Evolutionary conservation across 139 green algal genomes (phyloP), one percentile per base, ranked within the genome.

Genomic region (Pseudopediastrum boryanum): DNA sequence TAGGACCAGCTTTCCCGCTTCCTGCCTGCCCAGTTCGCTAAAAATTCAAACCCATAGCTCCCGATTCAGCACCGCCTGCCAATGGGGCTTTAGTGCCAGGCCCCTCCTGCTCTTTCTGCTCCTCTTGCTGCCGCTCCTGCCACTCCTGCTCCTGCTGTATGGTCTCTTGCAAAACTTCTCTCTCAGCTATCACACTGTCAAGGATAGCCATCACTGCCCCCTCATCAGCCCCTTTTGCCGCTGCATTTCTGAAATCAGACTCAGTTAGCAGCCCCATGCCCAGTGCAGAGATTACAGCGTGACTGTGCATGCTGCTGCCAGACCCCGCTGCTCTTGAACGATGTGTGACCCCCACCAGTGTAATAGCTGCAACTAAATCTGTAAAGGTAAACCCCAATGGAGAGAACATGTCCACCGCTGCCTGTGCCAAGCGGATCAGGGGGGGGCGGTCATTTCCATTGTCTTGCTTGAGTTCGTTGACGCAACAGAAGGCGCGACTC

Each of bases 351-450:
- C 81, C 81, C 21, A 86, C 64, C 21, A 86, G 39, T 1, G 62
- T 77, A 3, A 86, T 77, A 7, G 75, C 58, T 21, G 75, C 61
- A 2, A 79, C 41, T 38, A 72, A 48, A 52, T 86, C 81, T 2
- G 81, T 76, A 8, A 86, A 68, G 1, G 75, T 77, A 38, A 86
- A 83, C 75, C 82, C 50, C 2, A 82, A 33, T 0, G 75, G 46
- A n/a, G 75, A 74, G n/a, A 82, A 82, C n/a, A 82, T 50, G 10
- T 68, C 64, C 0, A 27, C 64, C 21, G 75, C 31, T 21, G 69
- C 39, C 38, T 75, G 65, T 9, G 74, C 74, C 21, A 81, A 36
- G 35, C 61, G 43, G 33, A 72, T 31, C 9, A 71, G 43, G 27
- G 59, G 62, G 7, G 73, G 42, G 3, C n/a, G n/a, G n/a, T n/a